Conservation (phyloP, 495 filamentous ascomycete genomes). For the Darksidea phi region DNA sequence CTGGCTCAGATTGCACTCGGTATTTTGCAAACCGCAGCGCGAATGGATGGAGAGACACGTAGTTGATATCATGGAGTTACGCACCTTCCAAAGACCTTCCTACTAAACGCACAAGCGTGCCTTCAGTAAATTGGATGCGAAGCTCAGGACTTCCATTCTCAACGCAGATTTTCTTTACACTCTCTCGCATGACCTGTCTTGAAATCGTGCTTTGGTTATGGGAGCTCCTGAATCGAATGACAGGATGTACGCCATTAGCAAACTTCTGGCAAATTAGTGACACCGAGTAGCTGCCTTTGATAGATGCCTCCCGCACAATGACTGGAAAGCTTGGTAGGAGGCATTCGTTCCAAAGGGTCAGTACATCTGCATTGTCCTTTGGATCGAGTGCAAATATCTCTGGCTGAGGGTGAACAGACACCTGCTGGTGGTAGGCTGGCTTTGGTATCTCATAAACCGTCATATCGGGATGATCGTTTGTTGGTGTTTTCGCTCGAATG, state of each 20-base stretch:
- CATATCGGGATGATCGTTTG: neutral
- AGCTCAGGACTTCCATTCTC: neutral
- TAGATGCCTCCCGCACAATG: neutral
- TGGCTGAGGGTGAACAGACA: constrained; percentile 1
- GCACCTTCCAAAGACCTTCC: neutral
- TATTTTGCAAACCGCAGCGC: too few relatives aligned
- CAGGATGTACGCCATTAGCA: neutral
- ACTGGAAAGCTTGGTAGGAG: neutral
- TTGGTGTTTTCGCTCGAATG: neutral
- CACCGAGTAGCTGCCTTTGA: constrained; percentile 12
- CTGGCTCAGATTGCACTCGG: too few relatives aligned
- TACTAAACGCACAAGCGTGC: constrained; percentile 7
- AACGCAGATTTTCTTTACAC: neutral
- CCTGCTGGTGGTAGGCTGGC: neutral
- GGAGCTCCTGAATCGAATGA: constrained; percentile 19
- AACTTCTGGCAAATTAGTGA: constrained; percentile 5
- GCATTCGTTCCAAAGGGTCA: constrained; percentile 1
- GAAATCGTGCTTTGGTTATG: neutral
- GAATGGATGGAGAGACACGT: too few relatives aligned
- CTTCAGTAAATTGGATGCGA: constrained; percentile 10
- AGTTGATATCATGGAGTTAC: too few relatives aligned
- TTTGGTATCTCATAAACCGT: neutral
- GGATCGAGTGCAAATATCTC: constrained; percentile 6
- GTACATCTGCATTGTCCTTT: neutral
- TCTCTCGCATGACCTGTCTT: neutral